Base-by-base conservation (phyloP, 176 grass and related monocot species). In the Triticum urartu region DNA sequence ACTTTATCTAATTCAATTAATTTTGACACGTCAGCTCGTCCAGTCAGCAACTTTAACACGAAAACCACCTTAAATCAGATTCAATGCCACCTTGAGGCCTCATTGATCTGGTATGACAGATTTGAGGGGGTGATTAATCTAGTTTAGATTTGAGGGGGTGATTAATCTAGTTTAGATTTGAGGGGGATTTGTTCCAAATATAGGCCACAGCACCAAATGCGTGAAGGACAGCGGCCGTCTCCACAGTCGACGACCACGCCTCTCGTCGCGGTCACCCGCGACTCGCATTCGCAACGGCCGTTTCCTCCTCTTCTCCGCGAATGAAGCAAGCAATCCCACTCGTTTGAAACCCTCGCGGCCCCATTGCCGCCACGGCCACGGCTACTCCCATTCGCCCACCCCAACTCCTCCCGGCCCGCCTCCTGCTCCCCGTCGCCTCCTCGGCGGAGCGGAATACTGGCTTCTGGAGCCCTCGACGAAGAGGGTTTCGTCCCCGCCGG, bases 401-500 rank as follows among this genome's bases (percentile, higher is more conserved):
- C 24, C 42, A 75, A 43, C 72, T 75, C 72, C 24, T 18, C 43
- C 9, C 72, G 72, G 40, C 71, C 66, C 66, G 66, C 66, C 18
- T 59, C 54, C 54, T 59, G 6, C 18, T 59, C 54, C 18, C 54
- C 54, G 54, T 21, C 24, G 40, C 72, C 72, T 75, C 43, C 72
- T 18, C 13, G 24, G 72, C 72, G 43, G 72, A 52, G 72, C 72
- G 43, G 72, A 75, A 32, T 43, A 24, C 72, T 75, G 72, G 43
- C 45, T 75, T 47, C 72, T 47, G 72, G 25, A 75, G 72, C 72
- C 72, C 72, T 75, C 72, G 22, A 30, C 40, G 14, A 17, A 28
- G 42, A 52, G 72, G 43, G 72, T 75, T 50, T 50, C 72, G 72
- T 75, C 72, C 72, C 45, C 72, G 24, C 42, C 13, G 42, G n/a